Conservation (phyloP, 139 green algal genomes). For the Chlorella sp. region DNA sequence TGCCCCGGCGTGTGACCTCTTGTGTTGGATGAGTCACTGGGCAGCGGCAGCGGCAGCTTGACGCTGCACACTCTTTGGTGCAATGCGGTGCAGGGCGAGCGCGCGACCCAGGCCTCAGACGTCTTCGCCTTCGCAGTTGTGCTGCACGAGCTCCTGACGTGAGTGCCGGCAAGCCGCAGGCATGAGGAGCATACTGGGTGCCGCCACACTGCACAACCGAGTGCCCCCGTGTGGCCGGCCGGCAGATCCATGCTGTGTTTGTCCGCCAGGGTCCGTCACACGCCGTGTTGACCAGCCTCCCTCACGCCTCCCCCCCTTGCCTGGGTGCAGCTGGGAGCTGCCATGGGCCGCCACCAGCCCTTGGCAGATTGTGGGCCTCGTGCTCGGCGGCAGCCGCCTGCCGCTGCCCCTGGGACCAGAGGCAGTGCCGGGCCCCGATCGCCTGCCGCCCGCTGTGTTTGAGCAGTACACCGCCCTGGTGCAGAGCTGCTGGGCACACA, state of each 20-base stretch:
- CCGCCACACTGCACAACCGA: too few species aligned
- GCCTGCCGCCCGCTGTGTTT: neutral
- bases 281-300: too few species aligned
- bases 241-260: too few species aligned
- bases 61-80: too few species aligned
- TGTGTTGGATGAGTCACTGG: too few species aligned
- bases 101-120: neutral
- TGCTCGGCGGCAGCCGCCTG: neutral
- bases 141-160: neutral
- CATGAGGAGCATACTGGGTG: too few species aligned
- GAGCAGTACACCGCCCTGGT: neutral
- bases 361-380: neutral
- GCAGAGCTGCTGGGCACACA: conserved; percentile 3
- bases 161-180: neutral
- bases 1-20: neutral
- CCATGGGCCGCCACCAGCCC: neutral
- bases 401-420: neutral
- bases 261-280: too few species aligned
- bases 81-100: neutral
- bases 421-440: neutral
- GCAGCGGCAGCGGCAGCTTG: too few species aligned
- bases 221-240: too few species aligned
- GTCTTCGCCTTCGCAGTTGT: neutral
- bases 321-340: neutral
- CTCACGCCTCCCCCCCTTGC: neutral